Evolutionary conservation across 345 rosid species (phyloP).

Genomic region (Euphorbia lathyris): DNA sequence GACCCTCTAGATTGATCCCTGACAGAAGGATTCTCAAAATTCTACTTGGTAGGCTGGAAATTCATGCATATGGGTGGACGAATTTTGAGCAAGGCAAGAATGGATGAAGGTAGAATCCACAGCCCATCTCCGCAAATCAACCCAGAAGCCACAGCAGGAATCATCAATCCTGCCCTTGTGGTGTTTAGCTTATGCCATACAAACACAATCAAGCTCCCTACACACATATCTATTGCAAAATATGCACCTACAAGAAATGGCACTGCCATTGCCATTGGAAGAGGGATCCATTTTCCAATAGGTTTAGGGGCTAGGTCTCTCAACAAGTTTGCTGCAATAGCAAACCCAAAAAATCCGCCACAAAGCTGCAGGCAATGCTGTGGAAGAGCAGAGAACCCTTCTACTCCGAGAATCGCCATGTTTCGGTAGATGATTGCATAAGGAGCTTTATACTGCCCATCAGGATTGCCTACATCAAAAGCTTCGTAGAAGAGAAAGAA

Average conservation of each 20-base stretch:
- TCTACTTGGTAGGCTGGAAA: conserved; percentile 39
- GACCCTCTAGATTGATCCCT: too few species aligned
- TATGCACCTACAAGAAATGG: conserved; percentile 91
- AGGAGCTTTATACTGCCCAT: conserved; percentile 95
- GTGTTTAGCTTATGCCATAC: conserved; percentile 25
- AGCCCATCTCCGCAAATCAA: conserved; percentile 91
- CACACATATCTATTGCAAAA: conserved; percentile 69
- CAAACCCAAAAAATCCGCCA: conserved; percentile 75
- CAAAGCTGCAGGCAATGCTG: conserved; percentile 78
- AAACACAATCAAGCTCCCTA: conserved; percentile 26
- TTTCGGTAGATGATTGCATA: conserved; percentile 78
- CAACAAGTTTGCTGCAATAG: conserved; percentile 56
- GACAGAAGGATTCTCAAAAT: neutral
- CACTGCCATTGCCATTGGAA: conserved; percentile 98
- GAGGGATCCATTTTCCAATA: conserved; percentile 70
- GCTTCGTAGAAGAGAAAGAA: conserved; percentile 89
- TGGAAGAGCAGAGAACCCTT: conserved; percentile 95
- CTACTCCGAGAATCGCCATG: conserved; percentile 92
- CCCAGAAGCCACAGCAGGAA: conserved; percentile 90
- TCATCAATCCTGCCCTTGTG: conserved; percentile 54
- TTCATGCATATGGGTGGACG: conserved; percentile 82
- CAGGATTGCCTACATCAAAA: conserved; percentile 83
- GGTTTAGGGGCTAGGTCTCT: conserved; percentile 53
- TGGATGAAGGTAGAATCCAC: conserved; percentile 84
- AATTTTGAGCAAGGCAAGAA: conserved; percentile 68